phyloP scores from a whole-genome alignment of 1,284 basidiomycete genomes.

The Psilocybe mexicana region DNA sequence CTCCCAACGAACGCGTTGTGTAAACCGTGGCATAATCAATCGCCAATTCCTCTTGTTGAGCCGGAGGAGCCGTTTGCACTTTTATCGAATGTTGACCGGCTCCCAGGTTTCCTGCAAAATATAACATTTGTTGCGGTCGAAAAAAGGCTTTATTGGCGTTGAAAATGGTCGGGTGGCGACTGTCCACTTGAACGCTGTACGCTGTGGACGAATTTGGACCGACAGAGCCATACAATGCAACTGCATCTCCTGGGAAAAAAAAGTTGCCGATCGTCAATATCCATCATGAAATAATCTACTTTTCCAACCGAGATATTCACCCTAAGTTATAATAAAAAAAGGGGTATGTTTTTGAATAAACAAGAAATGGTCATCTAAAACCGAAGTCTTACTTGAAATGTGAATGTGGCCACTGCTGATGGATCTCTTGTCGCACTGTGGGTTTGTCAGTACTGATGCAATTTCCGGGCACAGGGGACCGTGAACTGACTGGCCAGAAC shows the following conservation, averaged over 20 bases:
- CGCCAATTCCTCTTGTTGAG: conserved; percentile 27
- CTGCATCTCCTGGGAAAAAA: conserved; percentile 32
- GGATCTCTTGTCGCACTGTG: conserved; percentile 17
- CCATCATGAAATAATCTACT: neutral
- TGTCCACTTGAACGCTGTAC: conserved; percentile 39
- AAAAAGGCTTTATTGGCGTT: conserved; percentile 32
- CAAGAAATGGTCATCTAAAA: neutral
- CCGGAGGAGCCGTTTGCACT: conserved; percentile 21
- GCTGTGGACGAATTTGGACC: conserved; percentile 33
- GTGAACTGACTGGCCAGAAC: conserved; percentile 35
- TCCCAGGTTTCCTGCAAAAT: conserved; percentile 35
- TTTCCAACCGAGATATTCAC: neutral
- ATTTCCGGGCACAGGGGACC: neutral
- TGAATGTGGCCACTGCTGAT: conserved; percentile 5
- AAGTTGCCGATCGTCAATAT: neutral
- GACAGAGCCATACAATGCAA: conserved; percentile 42
- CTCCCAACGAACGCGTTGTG: conserved; percentile 27
- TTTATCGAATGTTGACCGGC: conserved; percentile 32
- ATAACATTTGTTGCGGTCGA: conserved; percentile 37
- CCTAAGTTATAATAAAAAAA: neutral
- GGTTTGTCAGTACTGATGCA: neutral
- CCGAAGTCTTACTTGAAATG: conserved; percentile 13
- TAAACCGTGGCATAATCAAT: conserved; percentile 42
- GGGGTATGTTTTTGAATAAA: neutral
- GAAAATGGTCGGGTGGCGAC: conserved; percentile 25